A percentile compares a stretch with the other conserved stretches of the same genome.
These are phyloP conservation scores for Pycnococcus provasolii DNA, from an alignment of 139 green algal genomes.

Conservation along the genomic window DNA sequence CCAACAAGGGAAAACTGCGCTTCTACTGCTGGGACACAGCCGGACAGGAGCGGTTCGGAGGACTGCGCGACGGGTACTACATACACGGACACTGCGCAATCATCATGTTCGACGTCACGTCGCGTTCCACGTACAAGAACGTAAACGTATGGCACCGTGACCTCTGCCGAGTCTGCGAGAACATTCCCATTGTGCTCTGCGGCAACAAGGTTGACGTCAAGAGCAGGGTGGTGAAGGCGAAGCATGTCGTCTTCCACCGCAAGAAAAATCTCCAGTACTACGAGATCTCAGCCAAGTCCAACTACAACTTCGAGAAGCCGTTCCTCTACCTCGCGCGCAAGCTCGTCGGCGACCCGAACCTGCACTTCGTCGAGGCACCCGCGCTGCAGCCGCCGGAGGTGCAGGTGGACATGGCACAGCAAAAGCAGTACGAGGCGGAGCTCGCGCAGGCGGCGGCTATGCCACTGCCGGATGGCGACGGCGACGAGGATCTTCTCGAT, in stretches of 20 bases:
- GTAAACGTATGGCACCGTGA: constrained; percentile 98
- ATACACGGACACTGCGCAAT: constrained; percentile 99
- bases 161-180: constrained; percentile 93
- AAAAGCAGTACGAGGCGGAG: constrained; percentile 69
- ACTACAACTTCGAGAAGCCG: constrained; percentile 99
- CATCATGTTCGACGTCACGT: constrained; percentile 99
- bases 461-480: constrained; percentile 68
- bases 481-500: constrained; percentile 34
- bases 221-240: constrained; percentile 99
- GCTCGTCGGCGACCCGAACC: constrained; percentile 72
- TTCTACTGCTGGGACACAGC: constrained; percentile 99
- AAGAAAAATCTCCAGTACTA: constrained; percentile 99
- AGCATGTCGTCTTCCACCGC: constrained; percentile 77
- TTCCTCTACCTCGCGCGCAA: constrained; percentile 98
- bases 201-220: constrained; percentile 99
- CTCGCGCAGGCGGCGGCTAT: constrained; percentile 50
- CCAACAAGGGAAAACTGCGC: constrained; percentile 88
- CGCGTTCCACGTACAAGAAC: constrained; percentile 98
- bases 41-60: constrained; percentile 85
- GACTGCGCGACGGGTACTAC: constrained; percentile 96
- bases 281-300: constrained; percentile 98
- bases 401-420: constrained; percentile 72
- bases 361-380: constrained; percentile 85
- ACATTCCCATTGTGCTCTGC: constrained; percentile 99
- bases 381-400: constrained; percentile 93